Base-by-base conservation (phyloP, 2,329 filamentous ascomycete genomes). In the Pseudocercospora fijiensis region DNA sequence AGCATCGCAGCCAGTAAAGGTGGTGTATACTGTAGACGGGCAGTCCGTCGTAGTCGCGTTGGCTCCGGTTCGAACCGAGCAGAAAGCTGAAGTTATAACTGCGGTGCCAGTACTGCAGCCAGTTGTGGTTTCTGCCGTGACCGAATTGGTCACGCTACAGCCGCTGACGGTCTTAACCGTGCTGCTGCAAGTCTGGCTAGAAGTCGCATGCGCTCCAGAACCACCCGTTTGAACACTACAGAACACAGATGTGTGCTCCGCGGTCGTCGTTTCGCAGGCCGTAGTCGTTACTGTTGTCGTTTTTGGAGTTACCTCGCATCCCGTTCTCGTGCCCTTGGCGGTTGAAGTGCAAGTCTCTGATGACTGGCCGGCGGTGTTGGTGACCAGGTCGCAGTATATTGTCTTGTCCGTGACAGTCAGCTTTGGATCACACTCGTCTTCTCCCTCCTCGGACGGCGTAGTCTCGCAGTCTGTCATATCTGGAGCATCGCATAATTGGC, bases 1-100 rank as follows among this genome's bases (percentile, higher is more conserved):
- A 20, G 63, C 64, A 30, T 63, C 59, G 37, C 65, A 67, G 11
- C 63, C 65, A 10, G 63, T 60, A 16, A 61, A 52, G n/a, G 43
- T 60, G 30, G 22, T 47, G 3, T 49, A 55, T n/a, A 11, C n/a
- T 4, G 64, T 64, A 4, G 45, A 33, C 1, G 49, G 45, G 28
- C 61, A 64, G 7, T 13, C 20, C 9, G 64, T 66, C 8, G 33
- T 43, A 2, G 63, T 63, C 55, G 55, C 49, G 37, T 66, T 64
- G 24, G 58, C 58, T 47, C 45, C 59, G n/a, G 63, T 65, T 13
- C 47, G 55, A 13, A 65, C 63, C 11, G 30, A 20, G 47, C 58
- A 65, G 10, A 37, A 41, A 4, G 49, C 57, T 20, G 28, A 58
- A 24, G 57, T 52, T 3, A 37, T 47, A 10, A 51, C 37, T 20